Base-by-base conservation (phyloP, 768 basidiomycete species). In the Suillus lakei region DNA sequence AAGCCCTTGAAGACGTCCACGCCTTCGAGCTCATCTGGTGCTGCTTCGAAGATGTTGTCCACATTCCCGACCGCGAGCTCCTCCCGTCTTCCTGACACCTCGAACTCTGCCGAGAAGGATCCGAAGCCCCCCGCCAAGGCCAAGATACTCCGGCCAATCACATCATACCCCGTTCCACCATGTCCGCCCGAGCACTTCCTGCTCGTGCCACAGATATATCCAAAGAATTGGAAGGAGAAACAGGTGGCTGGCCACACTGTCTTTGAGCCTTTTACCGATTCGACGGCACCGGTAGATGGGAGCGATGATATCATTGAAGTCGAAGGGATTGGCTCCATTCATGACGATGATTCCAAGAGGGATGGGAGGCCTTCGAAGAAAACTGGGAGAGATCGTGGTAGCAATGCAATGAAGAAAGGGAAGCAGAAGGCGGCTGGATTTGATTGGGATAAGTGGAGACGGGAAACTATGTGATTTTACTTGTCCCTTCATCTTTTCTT, bases 81-180 rank as follows among this genome's bases (percentile, higher is more conserved):
- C 38, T 39, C 38, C 39, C 38, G 1, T 39, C 26, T 6, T 21
- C 16, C 38, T 12, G 26, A 26, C 9, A 28, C 18, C 5, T 58
- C 26, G 5, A 38, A 39, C 16, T 16, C 18, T 13, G 38, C 2
- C 26, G 16, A 58, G 5, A 39, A 18, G 3, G 9, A 18, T 28
- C 6, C 23, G 23, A 53, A 50, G 26, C 30, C 51, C 32, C 39
- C 32, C 16, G 0, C 4, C 41, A 77, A 72, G 23, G 1, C 7
- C 36, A 76, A 72, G 21, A 66, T 67, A 9, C 60, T 77, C 66
- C 76, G 69, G 62, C 77, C 74, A 18, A 77, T 77, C 60, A 78
- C 76, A 10, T 61, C 68, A 7, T 48, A 78, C 38, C 74, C 68
- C 9, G 72, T 73, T 26, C 76, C 76, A 6, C 64, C 69, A 34